phyloP scores from a whole-genome alignment of 257 asterid species.

The Fraxinus quadrangulata region DNA sequence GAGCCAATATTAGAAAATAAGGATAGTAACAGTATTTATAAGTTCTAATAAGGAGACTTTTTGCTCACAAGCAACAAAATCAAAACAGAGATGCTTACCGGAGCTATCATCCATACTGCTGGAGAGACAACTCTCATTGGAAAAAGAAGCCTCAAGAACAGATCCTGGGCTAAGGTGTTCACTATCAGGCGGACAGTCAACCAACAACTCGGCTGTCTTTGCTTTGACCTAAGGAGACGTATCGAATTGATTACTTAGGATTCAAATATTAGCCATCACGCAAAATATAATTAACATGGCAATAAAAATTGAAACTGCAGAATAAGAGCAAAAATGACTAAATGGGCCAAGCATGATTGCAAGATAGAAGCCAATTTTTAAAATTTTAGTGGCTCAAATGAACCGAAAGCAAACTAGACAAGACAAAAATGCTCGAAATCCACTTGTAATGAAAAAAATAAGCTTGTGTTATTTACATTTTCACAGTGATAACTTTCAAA shows the following conservation, averaged over 20 bases:
- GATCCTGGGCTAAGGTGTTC: conserved; percentile 88
- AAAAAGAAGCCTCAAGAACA: conserved; percentile 75
- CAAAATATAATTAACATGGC: conserved; percentile 4
- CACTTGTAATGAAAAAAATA: conserved; percentile 14
- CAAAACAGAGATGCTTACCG: conserved; percentile 43
- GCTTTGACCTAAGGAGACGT: conserved; percentile 43
- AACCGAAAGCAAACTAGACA: background rate
- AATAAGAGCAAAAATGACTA: conserved; percentile 1
- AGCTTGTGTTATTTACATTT: background rate
- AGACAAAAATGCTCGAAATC: background rate
- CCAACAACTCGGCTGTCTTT: conserved; percentile 30
- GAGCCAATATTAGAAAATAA: conserved; percentile 21
- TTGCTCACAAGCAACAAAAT: background rate
- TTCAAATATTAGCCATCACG: conserved; percentile 6
- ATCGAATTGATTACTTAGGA: background rate
- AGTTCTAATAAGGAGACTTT: background rate
- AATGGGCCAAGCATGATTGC: conserved; percentile 8
- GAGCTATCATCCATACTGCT: conserved; percentile 62
- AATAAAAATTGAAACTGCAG: background rate
- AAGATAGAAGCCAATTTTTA: background rate
- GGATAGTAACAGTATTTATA: background rate
- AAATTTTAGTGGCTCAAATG: background rate
- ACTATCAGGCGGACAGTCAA: conserved; percentile 40
- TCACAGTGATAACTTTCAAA: background rate
- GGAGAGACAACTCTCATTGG: conserved; percentile 70